Conservation (phyloP, 805 yeast genomes). For the Wickerhamiella alocasiicola region DNA sequence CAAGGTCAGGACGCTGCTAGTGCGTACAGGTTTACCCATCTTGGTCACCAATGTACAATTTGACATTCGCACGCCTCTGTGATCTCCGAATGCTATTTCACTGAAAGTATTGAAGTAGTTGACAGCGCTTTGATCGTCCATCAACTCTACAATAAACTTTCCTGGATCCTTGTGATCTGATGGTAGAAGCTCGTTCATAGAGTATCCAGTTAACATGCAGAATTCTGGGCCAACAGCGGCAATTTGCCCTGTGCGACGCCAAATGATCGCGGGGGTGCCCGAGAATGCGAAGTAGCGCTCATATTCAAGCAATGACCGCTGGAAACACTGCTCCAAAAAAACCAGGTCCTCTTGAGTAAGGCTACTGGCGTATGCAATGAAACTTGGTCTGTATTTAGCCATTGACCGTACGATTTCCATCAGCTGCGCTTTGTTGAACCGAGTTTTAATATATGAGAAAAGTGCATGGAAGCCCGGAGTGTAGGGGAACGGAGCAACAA, state of each 20-base stretch:
- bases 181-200: constrained; percentile 47
- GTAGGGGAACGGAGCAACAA: constrained; percentile 68
- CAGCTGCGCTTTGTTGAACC: constrained; percentile 59
- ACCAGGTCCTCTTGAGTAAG: constrained; percentile 82
- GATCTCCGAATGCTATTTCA: constrained; percentile 81
- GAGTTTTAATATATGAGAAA: constrained; percentile 52
- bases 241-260: constrained; percentile 93
- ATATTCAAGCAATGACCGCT: constrained; percentile 78
- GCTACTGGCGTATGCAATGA: constrained; percentile 83
- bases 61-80: constrained; percentile 77
- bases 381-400: constrained; percentile 85
- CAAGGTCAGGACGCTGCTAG: constrained; percentile 84
- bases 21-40: constrained; percentile 36
- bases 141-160: constrained; percentile 42
- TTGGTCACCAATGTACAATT: constrained; percentile 60
- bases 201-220: constrained; percentile 84
- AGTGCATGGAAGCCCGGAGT: constrained; percentile 83
- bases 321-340: constrained; percentile 94
- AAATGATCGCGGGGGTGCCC: constrained; percentile 89
- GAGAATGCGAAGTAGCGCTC: constrained; percentile 70
- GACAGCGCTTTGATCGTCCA: constrained; percentile 78
- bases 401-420: constrained; percentile 75
- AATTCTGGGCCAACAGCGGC: constrained; percentile 94
- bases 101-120: constrained; percentile 80
- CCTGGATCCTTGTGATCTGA: constrained; percentile 34